Conservation (phyloP, 257 asterid genomes). For the Solanum gandarillasii region DNA sequence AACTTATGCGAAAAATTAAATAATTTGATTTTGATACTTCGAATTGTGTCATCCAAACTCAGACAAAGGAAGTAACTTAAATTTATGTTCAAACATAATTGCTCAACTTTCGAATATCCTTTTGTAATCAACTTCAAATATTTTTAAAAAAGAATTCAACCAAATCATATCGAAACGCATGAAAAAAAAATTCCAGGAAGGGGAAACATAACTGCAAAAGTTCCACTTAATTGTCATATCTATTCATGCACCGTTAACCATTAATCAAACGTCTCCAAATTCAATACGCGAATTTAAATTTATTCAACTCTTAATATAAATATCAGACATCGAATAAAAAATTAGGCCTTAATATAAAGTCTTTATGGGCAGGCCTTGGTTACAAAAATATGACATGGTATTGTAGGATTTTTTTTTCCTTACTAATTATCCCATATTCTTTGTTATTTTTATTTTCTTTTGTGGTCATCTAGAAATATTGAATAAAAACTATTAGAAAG, state of each 20-base stretch:
- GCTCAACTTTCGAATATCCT: not conserved
- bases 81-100: too few relatives aligned
- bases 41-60: not conserved
- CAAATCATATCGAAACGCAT: not conserved
- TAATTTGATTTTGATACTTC: too few relatives aligned
- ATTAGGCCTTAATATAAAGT: not conserved
- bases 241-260: not conserved
- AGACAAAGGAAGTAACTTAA: not conserved
- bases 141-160: not conserved
- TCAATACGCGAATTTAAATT: not conserved
- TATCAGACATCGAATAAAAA: not conserved
- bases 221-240: not conserved
- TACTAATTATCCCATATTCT: not conserved
- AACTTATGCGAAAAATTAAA: too few relatives aligned
- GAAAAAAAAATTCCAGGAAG: too few relatives aligned
- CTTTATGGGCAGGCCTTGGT: not conserved
- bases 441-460: not conserved
- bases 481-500: not conserved
- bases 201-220: not conserved
- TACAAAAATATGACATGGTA: not conserved
- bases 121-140: not conserved
- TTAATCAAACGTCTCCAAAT: not conserved
- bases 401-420: not conserved
- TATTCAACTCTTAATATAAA: not conserved
- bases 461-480: not conserved